phyloP scores from a whole-genome alignment of 2,329 filamentous ascomycete genomes.

The Sporothrix brasiliensis region DNA sequence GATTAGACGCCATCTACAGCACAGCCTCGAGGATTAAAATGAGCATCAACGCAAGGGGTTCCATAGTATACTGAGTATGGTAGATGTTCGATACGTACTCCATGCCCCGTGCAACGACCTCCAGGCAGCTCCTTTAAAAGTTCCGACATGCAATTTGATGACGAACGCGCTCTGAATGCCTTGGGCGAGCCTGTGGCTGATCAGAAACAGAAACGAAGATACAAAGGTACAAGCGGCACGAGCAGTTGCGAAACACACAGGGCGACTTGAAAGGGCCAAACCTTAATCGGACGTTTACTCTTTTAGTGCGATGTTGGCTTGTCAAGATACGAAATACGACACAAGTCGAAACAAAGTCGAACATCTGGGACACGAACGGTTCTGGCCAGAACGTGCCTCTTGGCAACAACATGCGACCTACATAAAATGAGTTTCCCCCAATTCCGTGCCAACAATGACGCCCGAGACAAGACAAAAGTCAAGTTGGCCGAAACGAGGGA shows the following conservation, averaged over 20 bases:
- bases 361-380: background rate
- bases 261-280: background rate
- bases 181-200: no score
- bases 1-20: slow-evolving; percentile 3
- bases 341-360: background rate
- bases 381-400: slow-evolving; percentile 7
- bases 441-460: background rate
- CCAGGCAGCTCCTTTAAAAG: slow-evolving; percentile 18
- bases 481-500: slow-evolving; percentile 6
- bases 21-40: slow-evolving; percentile 21
- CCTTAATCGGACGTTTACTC: slow-evolving; percentile 20
- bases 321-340: slow-evolving; percentile 16
- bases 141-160: background rate
- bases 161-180: background rate
- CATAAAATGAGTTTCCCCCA: background rate
- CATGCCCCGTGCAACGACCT: slow-evolving; percentile 13
- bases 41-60: slow-evolving; percentile 1
- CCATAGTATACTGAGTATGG: no score
- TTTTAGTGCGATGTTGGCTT: background rate
- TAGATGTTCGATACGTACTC: background rate
- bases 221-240: background rate
- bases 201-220: no score
- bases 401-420: background rate
- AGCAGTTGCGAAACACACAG: no score
- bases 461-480: background rate